Conservation (phyloP, 371 early-diverging fungal genomes). For the Rhizopus microsporus region DNA sequence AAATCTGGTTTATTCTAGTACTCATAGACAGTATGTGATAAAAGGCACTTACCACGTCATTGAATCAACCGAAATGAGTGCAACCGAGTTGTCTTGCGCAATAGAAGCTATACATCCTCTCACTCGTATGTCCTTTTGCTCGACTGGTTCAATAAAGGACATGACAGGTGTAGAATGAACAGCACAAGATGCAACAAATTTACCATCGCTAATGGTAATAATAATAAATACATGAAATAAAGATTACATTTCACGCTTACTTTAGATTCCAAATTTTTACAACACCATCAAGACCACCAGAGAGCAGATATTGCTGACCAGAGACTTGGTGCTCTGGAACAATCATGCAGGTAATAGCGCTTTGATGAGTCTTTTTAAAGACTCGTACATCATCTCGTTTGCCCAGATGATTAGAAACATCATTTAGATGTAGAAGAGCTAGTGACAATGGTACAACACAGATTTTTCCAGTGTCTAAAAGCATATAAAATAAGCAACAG, state of each 20-base stretch:
- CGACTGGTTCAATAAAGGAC: conserved; percentile 64
- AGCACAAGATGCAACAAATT: conserved; percentile 67
- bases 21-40: background rate
- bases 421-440: conserved; percentile 41
- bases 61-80: conserved; percentile 75
- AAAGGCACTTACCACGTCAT: conserved; percentile 59
- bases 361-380: conserved; percentile 51
- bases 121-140: conserved; percentile 57
- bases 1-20: background rate
- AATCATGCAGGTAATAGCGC: conserved; percentile 59
- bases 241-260: conserved; percentile 39
- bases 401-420: conserved; percentile 28
- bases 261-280: conserved; percentile 78
- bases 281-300: conserved; percentile 69
- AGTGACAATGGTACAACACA: conserved; percentile 50
- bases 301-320: conserved; percentile 57
- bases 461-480: conserved; percentile 56
- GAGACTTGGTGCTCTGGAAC: conserved; percentile 51
- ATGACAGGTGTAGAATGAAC: conserved; percentile 62
- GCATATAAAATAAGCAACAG: background rate
- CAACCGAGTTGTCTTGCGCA: conserved; percentile 68
- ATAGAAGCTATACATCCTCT: conserved; percentile 67
- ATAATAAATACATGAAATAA: background rate
- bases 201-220: conserved; percentile 47
- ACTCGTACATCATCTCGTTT: conserved; percentile 25